Evolutionary conservation across 2,329 filamentous ascomycete genomes (phyloP).

Genomic region (Pezicula carpinea): DNA sequence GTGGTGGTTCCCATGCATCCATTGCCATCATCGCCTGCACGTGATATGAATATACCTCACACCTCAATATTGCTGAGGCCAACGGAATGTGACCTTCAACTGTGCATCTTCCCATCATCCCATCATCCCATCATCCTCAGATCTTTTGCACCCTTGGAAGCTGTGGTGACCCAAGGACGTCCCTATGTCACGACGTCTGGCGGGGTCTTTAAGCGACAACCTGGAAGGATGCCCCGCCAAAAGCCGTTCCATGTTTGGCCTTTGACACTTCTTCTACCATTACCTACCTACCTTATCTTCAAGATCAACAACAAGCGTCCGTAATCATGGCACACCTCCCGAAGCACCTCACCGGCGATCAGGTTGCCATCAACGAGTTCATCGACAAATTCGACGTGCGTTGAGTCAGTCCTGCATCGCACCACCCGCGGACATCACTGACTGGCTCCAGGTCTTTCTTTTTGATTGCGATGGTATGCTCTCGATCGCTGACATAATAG

Average conservation of each 20-base stretch:
- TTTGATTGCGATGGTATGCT: conserved; percentile 90
- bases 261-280: neutral
- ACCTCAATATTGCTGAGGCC: too few species aligned
- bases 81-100: too few species aligned
- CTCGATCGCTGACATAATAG: conserved; percentile 21
- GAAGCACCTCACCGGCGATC: conserved; percentile 76
- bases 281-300: too few species aligned
- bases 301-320: neutral
- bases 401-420: conserved; percentile 26
- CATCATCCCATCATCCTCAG: too few species aligned
- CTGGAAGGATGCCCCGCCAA: neutral
- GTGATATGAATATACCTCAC: too few species aligned
- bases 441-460: conserved; percentile 66
- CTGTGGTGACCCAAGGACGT: too few species aligned
- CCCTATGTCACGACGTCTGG: too few species aligned
- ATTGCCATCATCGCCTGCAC: too few species aligned
- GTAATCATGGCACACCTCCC: conserved; percentile 27
- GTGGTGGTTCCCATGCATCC: too few species aligned
- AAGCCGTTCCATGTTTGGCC: neutral
- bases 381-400: conserved; percentile 88
- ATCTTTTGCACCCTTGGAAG: too few species aligned
- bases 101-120: too few species aligned
- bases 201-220: too few species aligned
- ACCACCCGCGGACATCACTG: conserved; percentile 12
- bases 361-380: conserved; percentile 73